Evolutionary conservation across 306 rosid species (phyloP), one percentile per base, ranked within the genome.

Genomic region (Begonia masoniana): DNA sequence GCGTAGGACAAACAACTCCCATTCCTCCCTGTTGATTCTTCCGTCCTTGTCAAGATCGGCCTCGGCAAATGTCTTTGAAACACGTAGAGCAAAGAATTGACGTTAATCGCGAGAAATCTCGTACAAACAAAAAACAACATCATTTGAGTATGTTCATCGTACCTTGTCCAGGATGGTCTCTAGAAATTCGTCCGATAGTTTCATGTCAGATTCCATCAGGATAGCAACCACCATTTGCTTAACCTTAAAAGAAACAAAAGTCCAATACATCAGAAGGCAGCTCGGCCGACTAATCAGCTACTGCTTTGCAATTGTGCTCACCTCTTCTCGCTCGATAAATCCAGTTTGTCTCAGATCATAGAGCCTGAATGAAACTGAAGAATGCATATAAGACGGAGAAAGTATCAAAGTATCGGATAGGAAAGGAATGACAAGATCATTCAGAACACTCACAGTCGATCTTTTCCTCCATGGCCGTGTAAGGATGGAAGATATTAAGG

Each of bases 271-370:
- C 39, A 31, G 39, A 31, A 5, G 39, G 39, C 39, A 31, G 39
- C 39, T 31, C 39, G 39, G 39, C 39, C 39, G 39, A 1, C 39
- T 7, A 31, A 31, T 31, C 9, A 31, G 39, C 39, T 6, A 31
- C 39, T 3, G 39, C 7, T 31, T 31, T 31, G 39, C 5, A 31
- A 31, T 31, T 7, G 8, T 31, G 73, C 97, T 74, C 69, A 84
- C 97, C 63, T 88, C 95, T 55, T 77, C 89, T 52, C 83, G 79
- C 69, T 78, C 95, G 1, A 88, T 88, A 59, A 65, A 88, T 58
- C 95, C 97, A 1, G 89, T 82, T 74, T 78, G 81, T 52, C 89
- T 72, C 54, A 80, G 74, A 68, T 84, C 97, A 65, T 84, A 84
- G 41, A 88, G 72, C 82, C 81, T 78, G 67, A 88, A 88, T 54